Conservation (phyloP, 441 rosid genomes). For the Populus hybrid region DNA sequence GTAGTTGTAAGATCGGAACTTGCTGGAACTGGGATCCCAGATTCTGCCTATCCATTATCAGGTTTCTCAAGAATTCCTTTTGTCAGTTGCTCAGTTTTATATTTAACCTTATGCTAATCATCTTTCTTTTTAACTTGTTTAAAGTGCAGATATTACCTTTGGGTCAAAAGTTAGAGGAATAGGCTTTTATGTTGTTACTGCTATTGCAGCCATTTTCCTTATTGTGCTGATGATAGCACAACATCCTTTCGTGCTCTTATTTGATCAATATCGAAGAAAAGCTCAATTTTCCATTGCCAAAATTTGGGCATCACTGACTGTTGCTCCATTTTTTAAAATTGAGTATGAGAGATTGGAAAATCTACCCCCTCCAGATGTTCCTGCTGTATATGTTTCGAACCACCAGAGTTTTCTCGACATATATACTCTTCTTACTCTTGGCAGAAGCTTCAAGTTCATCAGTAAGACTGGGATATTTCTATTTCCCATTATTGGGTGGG, state of each 20-base stretch:
- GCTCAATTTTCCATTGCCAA: slow-evolving; percentile 71
- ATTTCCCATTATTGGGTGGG: slow-evolving; percentile 88
- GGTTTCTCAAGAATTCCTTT: slow-evolving; percentile 38
- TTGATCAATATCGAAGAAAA: slow-evolving; percentile 71
- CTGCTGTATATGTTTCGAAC: slow-evolving; percentile 87
- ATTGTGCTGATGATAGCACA: slow-evolving; percentile 63
- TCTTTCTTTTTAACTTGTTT: slow-evolving; percentile 23
- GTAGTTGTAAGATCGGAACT: slow-evolving; percentile 54
- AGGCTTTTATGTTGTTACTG: slow-evolving; percentile 63
- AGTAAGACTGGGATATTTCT: slow-evolving; percentile 86
- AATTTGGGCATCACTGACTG: slow-evolving; percentile 65
- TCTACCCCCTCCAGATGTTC: slow-evolving; percentile 68
- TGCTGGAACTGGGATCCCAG: slow-evolving; percentile 59
- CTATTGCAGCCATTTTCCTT: slow-evolving; percentile 53
- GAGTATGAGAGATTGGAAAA: slow-evolving; percentile 72
- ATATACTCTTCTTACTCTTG: slow-evolving; percentile 79
- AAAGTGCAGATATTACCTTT: slow-evolving; percentile 59
- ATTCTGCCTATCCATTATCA: slow-evolving; percentile 44
- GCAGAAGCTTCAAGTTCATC: slow-evolving; percentile 83
- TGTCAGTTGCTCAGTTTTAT: background rate
- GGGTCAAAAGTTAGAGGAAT: slow-evolving; percentile 72
- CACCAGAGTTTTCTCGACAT: slow-evolving; percentile 95
- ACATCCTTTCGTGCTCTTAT: slow-evolving; percentile 77
- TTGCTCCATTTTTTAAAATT: slow-evolving; percentile 55
- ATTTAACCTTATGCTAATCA: slow-evolving; percentile 17